Percentiles rank a stretch among this genome's conserved stretches.
Conservation (phyloP, 495 filamentous ascomycete species). For the Ramalina intermedia region DNA sequence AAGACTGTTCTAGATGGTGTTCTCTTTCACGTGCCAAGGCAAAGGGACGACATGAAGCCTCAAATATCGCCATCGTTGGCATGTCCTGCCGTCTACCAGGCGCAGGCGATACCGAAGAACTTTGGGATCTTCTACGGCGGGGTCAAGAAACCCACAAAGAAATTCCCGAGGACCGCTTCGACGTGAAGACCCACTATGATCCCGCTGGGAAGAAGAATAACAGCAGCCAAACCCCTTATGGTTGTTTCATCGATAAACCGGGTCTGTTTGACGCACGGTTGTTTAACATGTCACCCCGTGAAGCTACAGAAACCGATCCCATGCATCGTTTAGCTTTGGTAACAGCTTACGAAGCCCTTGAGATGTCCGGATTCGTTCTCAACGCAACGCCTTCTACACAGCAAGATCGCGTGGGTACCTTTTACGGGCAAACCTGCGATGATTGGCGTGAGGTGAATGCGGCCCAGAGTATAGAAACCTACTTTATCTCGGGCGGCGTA, state of each 20-base stretch:
- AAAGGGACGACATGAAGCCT: not conserved
- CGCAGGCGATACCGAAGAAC: not conserved
- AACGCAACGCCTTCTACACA: constrained; percentile 1
- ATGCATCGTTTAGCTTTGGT: constrained; percentile 59
- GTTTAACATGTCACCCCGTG: constrained; percentile 9
- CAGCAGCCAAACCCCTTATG: constrained; percentile 17
- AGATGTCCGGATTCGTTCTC: constrained; percentile 35
- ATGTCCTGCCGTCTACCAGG: constrained; percentile 20
- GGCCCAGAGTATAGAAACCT: constrained; percentile 16
- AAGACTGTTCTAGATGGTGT: too few species aligned
- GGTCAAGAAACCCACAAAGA: constrained; percentile 1
- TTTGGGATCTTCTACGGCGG: not conserved
- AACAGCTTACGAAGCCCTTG: constrained; percentile 64
- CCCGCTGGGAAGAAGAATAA: constrained; percentile 18
- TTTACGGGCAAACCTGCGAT: constrained; percentile 2
- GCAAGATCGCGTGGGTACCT: constrained; percentile 1
- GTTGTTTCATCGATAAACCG: constrained; percentile 18
- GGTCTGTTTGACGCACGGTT: constrained; percentile 7
- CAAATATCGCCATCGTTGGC: constrained; percentile 20
- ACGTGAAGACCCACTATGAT: constrained; percentile 17
- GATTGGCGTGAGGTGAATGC: constrained; percentile 9
- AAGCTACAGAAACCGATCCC: constrained; percentile 46
- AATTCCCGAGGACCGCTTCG: constrained; percentile 14
- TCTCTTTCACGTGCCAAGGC: too few species aligned
- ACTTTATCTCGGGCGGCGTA: constrained; percentile 17